Conservation (phyloP, 2,329 filamentous ascomycete genomes). For the Ceratocystis ficicola region DNA sequence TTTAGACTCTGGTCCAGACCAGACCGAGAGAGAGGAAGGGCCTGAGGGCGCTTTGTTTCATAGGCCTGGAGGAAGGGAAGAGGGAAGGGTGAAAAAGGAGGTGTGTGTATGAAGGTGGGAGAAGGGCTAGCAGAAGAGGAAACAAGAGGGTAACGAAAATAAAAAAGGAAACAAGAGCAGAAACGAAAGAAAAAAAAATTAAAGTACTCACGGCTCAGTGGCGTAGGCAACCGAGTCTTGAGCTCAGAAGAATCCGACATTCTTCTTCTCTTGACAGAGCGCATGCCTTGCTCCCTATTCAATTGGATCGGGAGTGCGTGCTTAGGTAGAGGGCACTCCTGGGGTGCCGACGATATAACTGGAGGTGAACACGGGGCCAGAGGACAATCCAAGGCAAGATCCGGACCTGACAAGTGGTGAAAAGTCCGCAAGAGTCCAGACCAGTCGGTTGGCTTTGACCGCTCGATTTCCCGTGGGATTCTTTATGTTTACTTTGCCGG, state of each 20-base stretch:
- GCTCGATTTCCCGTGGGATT: slow-evolving; percentile 9
- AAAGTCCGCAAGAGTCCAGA: neutral
- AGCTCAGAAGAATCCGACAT: slow-evolving; percentile 19
- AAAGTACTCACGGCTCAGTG: slow-evolving; percentile 14
- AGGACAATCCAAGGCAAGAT: neutral
- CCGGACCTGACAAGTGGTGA: neutral
- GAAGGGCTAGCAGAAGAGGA: neutral
- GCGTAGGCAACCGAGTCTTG: slow-evolving; percentile 11
- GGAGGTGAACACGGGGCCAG: neutral
- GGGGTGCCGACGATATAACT: too few relatives aligned
- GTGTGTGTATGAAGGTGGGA: too few relatives aligned
- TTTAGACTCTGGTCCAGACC: neutral
- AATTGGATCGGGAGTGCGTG: too few relatives aligned
- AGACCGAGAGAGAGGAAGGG: neutral
- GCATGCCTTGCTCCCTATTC: slow-evolving; percentile 10
- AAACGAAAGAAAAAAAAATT: neutral
- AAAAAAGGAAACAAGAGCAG: neutral
- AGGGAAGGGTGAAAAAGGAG: neutral
- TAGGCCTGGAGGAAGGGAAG: neutral
- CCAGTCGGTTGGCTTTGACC: neutral
- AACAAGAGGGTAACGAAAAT: neutral
- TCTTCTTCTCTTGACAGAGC: slow-evolving; percentile 17
- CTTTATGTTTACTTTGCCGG: neutral
- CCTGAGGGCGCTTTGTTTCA: neutral
- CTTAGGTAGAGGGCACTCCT: too few relatives aligned